phyloP scores from a whole-genome alignment of 768 basidiomycete genomes.

The Mycena sanguinolenta region DNA sequence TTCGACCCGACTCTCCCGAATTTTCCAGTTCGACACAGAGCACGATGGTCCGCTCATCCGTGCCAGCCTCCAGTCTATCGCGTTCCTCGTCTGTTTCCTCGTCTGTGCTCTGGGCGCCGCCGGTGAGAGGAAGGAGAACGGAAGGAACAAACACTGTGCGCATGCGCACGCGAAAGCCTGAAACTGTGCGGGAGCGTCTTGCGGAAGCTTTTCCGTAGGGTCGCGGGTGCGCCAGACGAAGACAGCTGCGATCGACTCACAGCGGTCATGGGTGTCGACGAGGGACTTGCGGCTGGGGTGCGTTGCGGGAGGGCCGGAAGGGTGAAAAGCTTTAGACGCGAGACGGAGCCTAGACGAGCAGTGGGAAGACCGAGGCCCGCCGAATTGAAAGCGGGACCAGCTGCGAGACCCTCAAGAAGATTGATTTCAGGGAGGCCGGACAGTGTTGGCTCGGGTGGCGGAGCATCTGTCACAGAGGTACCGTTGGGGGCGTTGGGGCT shows the following conservation, averaged over 20 bases:
- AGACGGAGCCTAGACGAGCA: slow-evolving; percentile 75
- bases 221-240: slow-evolving; percentile 60
- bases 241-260: slow-evolving; percentile 43
- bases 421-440: slow-evolving; percentile 77
- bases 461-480: slow-evolving; percentile 32
- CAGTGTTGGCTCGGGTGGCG: slow-evolving; percentile 54
- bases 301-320: slow-evolving; percentile 64
- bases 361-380: slow-evolving; percentile 68
- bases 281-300: slow-evolving; percentile 53
- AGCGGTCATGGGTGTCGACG: slow-evolving; percentile 65
- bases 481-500: slow-evolving; percentile 48
- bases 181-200: slow-evolving; percentile 82
- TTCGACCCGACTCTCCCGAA: slow-evolving; percentile 70
- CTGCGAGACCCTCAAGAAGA: slow-evolving; percentile 74
- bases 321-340: slow-evolving; percentile 77
- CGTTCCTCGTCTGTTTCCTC: slow-evolving; percentile 56
- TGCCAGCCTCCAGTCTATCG: slow-evolving; percentile 74
- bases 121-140: slow-evolving; percentile 68
- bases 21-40: slow-evolving; percentile 95
- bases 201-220: slow-evolving; percentile 88
- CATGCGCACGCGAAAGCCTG: slow-evolving; percentile 93
- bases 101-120: slow-evolving; percentile 48
- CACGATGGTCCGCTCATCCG: slow-evolving; percentile 87
- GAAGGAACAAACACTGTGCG: slow-evolving; percentile 94
- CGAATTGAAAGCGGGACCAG: slow-evolving; percentile 56